phyloP scores from a whole-genome alignment of 1,284 basidiomycete genomes.

The Ganoderma lucidum region DNA sequence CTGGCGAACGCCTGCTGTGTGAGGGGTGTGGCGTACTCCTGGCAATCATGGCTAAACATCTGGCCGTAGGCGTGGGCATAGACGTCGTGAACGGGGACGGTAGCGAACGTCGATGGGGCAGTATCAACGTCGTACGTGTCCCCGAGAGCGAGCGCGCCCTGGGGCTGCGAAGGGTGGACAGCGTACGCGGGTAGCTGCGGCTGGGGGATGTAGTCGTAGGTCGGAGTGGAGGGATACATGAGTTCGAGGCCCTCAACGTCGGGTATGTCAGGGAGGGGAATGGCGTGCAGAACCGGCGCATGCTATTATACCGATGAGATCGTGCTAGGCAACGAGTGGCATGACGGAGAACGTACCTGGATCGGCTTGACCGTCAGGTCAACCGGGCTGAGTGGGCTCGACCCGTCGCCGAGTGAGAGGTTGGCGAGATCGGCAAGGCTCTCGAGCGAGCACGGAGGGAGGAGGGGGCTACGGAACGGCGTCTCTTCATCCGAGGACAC shows the following conservation, averaged over 20 bases:
- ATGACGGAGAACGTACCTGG: background rate
- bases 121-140: conserved; percentile 7
- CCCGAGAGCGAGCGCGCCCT: conserved; percentile 19
- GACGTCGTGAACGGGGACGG: background rate
- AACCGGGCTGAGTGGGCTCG: conserved; percentile 9
- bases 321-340: background rate
- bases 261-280: background rate
- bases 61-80: background rate
- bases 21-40: background rate
- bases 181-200: conserved; percentile 6
- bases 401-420: conserved; percentile 8
- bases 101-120: conserved; percentile 4
- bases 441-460: conserved; percentile 14
- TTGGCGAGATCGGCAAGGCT: conserved; percentile 7
- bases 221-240: background rate
- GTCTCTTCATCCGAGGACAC: conserved; percentile 8
- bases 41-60: background rate
- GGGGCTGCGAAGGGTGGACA: conserved; percentile 8
- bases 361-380: conserved; percentile 1
- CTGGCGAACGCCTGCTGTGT: background rate
- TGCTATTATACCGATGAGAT: background rate
- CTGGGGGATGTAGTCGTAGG: background rate
- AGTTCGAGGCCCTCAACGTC: background rate
- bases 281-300: background rate
- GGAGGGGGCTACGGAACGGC: conserved; percentile 25